phyloP scores from a whole-genome alignment of 345 rosid species.

The Trapa incisa region DNA sequence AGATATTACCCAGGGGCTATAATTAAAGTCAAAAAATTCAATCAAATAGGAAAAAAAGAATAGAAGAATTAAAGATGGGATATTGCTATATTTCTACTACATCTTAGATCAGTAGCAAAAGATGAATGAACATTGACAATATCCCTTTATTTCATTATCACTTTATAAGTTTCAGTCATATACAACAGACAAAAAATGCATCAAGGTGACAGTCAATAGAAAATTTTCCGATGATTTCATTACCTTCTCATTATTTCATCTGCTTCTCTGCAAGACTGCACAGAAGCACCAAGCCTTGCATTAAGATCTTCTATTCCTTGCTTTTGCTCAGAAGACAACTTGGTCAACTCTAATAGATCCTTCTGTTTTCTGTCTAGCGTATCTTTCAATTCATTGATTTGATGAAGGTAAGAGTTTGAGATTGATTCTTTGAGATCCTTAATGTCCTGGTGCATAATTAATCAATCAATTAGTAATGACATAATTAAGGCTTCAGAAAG shows the following conservation, averaged over 20 bases:
- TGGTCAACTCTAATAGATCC: constrained; percentile 44
- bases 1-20: neutral
- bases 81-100: neutral
- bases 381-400: constrained; percentile 40
- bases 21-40: neutral
- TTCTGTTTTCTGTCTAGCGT: constrained; percentile 40
- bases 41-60: neutral
- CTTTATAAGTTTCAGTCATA: neutral
- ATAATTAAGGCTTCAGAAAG: neutral
- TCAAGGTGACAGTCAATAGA: neutral
- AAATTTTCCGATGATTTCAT: neutral
- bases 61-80: neutral
- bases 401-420: constrained; percentile 35
- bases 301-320: constrained; percentile 66
- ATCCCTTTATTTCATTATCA: neutral
- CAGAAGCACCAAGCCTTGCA: constrained; percentile 65
- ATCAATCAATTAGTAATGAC: neutral
- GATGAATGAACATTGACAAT: neutral
- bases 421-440: constrained; percentile 52
- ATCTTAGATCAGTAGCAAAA: neutral
- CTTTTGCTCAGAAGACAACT: constrained; percentile 63
- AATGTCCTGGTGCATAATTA: constrained; percentile 47
- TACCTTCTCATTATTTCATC: constrained; percentile 75
- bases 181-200: neutral
- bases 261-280: constrained; percentile 79